phyloP scores from a whole-genome alignment of 2,329 filamentous ascomycete species.

The Trichoderma asperellum region DNA sequence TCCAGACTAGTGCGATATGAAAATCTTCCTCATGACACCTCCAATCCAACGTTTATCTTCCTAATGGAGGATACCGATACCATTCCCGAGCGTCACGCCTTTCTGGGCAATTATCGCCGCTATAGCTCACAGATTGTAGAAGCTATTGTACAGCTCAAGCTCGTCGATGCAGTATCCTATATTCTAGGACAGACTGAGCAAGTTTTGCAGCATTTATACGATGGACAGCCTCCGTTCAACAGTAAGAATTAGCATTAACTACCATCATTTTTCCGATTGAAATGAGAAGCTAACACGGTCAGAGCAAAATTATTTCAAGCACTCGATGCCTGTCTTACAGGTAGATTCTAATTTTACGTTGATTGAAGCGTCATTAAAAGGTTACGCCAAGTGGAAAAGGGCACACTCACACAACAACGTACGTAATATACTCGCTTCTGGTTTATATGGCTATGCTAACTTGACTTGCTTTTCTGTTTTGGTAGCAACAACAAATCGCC shows the following conservation, averaged over 20 bases:
- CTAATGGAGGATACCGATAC: constrained; percentile 95
- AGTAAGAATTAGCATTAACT: constrained; percentile 48
- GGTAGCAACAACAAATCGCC: constrained; percentile 58
- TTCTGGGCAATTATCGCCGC: constrained; percentile 91
- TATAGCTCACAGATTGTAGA: constrained; percentile 90
- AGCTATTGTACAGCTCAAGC: constrained; percentile 77
- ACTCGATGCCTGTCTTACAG: constrained; percentile 71
- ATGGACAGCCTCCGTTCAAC: constrained; percentile 67
- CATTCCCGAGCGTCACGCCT: constrained; percentile 88
- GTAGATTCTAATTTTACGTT: constrained; percentile 90
- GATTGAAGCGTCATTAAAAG: constrained; percentile 85
- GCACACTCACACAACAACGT: constrained; percentile 40
- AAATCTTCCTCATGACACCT: constrained; percentile 77
- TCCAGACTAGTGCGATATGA: constrained; percentile 86
- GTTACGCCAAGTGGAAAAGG: constrained; percentile 77
- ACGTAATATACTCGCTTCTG: constrained; percentile 27
- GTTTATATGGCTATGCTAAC: constrained; percentile 28
- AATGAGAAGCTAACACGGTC: constrained; percentile 25
- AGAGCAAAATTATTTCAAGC: constrained; percentile 67
- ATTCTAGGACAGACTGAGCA: constrained; percentile 80
- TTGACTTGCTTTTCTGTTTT: constrained; percentile 21
- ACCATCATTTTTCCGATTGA: not conserved
- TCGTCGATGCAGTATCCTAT: constrained; percentile 83
- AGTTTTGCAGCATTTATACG: constrained; percentile 75
- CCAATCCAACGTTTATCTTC: constrained; percentile 79